phyloP scores from a whole-genome alignment of 2,329 filamentous ascomycete genomes.

The Raffaelea ambrosiae region DNA sequence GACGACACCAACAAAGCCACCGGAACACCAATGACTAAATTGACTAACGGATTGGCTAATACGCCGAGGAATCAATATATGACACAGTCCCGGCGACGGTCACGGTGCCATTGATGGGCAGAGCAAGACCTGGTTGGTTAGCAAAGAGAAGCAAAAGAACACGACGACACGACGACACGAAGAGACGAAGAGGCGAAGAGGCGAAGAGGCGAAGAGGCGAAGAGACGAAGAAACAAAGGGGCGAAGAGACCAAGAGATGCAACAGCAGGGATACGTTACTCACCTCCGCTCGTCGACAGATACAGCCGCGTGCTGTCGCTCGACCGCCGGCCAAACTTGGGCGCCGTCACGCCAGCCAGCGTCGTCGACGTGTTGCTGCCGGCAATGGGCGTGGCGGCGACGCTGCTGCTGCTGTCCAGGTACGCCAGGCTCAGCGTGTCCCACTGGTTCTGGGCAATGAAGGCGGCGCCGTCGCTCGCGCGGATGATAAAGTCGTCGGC shows the following conservation, averaged over 20 bases:
- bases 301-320: background rate
- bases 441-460: conserved; percentile 9
- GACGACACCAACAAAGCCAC: too few relatives aligned
- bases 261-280: background rate
- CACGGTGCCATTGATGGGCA: conserved; percentile 32
- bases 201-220: conserved; percentile 30
- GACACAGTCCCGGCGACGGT: conserved; percentile 24
- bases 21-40: too few relatives aligned
- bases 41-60: too few relatives aligned
- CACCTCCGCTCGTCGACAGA: conserved; percentile 4
- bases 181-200: background rate
- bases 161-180: conserved; percentile 16
- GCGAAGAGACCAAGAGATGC: conserved; percentile 17
- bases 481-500: conserved; percentile 17
- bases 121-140: conserved; percentile 28
- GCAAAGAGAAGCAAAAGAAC: conserved; percentile 30
- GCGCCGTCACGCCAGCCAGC: conserved; percentile 2
- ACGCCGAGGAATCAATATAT: conserved; percentile 13
- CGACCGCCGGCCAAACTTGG: conserved; percentile 1
- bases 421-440: conserved; percentile 11
- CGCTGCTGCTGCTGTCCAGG: conserved; percentile 12
- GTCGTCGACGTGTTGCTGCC: conserved; percentile 3
- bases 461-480: conserved; percentile 12
- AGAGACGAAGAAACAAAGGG: conserved; percentile 28
- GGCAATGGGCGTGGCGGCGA: conserved; percentile 1